Percentiles rank a stretch among this genome's conserved stretches.
Evolutionary conservation across 352 stramenopile genomes (phyloP).

Genomic region (Phytopythium vexans): DNA sequence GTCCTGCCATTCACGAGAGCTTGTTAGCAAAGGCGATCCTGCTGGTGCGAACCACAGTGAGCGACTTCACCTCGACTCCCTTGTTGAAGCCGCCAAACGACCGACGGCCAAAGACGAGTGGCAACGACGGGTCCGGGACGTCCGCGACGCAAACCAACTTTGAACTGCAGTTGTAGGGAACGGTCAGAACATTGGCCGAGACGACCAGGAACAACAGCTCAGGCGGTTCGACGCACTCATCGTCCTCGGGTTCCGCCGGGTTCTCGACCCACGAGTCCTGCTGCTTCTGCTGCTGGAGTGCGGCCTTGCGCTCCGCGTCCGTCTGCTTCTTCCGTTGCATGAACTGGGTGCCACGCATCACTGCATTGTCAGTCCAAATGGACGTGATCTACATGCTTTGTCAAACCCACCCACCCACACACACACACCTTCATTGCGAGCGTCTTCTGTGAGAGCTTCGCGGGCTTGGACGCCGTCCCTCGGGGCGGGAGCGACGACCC

Average conservation of each 20-base stretch:
- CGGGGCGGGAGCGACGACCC: slow-evolving; percentile 10
- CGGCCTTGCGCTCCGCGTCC: slow-evolving; percentile 46
- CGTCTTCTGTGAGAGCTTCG: slow-evolving; percentile 72
- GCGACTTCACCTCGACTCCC: slow-evolving; percentile 42
- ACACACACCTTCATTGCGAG: slow-evolving; percentile 79
- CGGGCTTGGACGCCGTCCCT: slow-evolving; percentile 23
- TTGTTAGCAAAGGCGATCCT: neutral
- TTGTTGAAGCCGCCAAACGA: slow-evolving; percentile 86
- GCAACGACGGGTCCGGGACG: slow-evolving; percentile 68
- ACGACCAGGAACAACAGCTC: neutral
- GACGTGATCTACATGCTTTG: neutral
- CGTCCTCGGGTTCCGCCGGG: slow-evolving; percentile 26
- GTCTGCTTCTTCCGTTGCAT: slow-evolving; percentile 84
- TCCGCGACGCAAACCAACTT: slow-evolving; percentile 52
- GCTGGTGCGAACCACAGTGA: neutral
- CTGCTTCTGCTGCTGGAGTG: slow-evolving; percentile 49
- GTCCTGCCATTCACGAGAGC: slow-evolving; percentile 26
- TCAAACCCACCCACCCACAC: neutral
- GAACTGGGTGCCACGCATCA: slow-evolving; percentile 35
- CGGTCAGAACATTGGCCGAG: neutral
- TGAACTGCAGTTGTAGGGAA: slow-evolving; percentile 11
- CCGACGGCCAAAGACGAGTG: slow-evolving; percentile 68
- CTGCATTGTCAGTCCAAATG: neutral
- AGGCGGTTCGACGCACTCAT: slow-evolving; percentile 3
- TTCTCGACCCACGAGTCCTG: slow-evolving; percentile 54